A percentile compares a stretch with the other conserved stretches of the same genome.
Evolutionary conservation across 2,329 filamentous ascomycete species (phyloP).

Genomic region (Phialemoniopsis sp.): DNA sequence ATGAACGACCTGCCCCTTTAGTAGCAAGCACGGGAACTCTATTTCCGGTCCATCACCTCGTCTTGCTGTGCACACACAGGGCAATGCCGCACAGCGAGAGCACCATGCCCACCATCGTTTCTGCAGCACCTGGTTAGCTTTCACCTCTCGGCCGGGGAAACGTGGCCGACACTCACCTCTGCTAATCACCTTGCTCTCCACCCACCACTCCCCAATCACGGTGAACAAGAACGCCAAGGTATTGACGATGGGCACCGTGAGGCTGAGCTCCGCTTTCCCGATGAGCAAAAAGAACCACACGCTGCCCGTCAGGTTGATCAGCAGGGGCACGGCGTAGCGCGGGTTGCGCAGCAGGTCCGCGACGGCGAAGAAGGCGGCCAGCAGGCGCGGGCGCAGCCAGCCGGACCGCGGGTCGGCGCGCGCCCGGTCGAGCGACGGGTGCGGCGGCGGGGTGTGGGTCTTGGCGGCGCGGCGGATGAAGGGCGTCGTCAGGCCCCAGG

Average conservation of each 20-base stretch:
- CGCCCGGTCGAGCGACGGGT: constrained; percentile 47
- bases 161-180: constrained; percentile 61
- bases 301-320: constrained; percentile 87
- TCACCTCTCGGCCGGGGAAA: no score
- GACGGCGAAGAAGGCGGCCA: constrained; percentile 68
- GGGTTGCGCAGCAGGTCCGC: constrained; percentile 76
- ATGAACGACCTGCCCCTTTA: no score
- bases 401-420: constrained; percentile 50
- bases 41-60: constrained; percentile 3
- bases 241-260: constrained; percentile 94
- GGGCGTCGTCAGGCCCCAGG: constrained; percentile 88
- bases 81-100: constrained; percentile 77
- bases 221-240: constrained; percentile 95
- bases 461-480: constrained; percentile 88
- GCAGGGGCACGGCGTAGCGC: constrained; percentile 76
- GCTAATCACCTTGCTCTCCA: constrained; percentile 85
- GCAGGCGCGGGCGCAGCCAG: constrained; percentile 52
- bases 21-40: no score
- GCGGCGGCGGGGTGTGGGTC: constrained; percentile 62
- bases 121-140: no score
- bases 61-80: constrained; percentile 72
- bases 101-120: constrained; percentile 79
- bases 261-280: constrained; percentile 84
- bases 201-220: constrained; percentile 91
- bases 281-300: constrained; percentile 96